Conservation (phyloP, 83 land plant genomes). For the Picea abies region DNA sequence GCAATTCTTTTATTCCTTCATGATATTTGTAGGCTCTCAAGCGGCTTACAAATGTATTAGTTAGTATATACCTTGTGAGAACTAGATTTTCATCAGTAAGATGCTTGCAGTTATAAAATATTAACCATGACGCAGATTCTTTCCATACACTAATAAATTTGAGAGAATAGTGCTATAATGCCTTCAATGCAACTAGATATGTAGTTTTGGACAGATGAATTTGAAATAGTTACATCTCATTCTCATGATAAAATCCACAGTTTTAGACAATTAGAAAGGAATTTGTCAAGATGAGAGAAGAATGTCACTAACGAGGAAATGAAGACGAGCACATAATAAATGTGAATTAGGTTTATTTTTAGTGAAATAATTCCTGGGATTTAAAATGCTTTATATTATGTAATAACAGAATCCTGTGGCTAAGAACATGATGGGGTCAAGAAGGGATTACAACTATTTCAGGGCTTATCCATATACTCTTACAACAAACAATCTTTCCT, state of each 20-base stretch:
- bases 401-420: background rate
- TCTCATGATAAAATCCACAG: background rate
- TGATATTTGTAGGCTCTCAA: background rate
- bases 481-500: background rate
- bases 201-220: background rate
- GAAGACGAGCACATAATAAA: background rate
- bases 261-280: background rate
- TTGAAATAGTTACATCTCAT: background rate
- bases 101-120: background rate
- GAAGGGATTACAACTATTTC: background rate
- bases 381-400: background rate
- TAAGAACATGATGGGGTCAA: background rate
- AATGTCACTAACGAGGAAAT: background rate
- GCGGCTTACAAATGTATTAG: background rate
- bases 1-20: background rate
- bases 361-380: background rate
- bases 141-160: background rate
- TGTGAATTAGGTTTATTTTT: background rate
- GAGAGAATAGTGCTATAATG: background rate
- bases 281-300: background rate
- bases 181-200: background rate
- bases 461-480: background rate
- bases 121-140: background rate
- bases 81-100: background rate
- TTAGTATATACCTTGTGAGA: background rate